Evolutionary conservation across 2,329 filamentous ascomycete genomes (phyloP), one percentile per base, ranked within the genome.

Genomic region (Penicillium sp.): DNA sequence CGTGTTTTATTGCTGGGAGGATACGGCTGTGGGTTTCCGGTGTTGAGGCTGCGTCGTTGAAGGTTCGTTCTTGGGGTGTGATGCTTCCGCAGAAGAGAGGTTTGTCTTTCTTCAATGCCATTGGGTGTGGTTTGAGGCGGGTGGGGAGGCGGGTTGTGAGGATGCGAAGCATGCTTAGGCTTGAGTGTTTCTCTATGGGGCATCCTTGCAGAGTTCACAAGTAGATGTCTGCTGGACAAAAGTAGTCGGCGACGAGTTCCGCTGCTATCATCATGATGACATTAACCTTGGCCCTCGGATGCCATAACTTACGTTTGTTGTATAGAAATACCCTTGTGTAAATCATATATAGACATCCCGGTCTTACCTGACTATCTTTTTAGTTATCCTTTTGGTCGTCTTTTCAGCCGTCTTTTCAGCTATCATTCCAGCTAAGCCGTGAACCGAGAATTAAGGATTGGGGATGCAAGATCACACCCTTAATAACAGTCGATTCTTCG

Each of bases 1-100:
- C 77, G 29, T 69, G 62, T 50, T 69, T 72, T 55, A 80, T 73
- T 9, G 67, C 62, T 7, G 76, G 71, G 14, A 72, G 69, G 53
- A 72, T 66, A 8, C 66, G 62, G 14, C 45, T 32, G 22, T 54
- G 50, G 3, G 39, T 22, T 11, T 49, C 34, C 48, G 55, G 57
- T 1, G 49, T 39, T 21, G 49, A 14, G 9, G 56, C 39, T 29
- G 43, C 38, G 39, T 48, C 41, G 9, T 41, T 48, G 52, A 56
- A 62, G 38, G 45, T 54, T 9, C 34, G 34, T 16, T 36, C 34
- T n/a, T 55, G 58, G 3, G 58, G 55, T 13, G 40, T 32, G 1
- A 55, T 34, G 21, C 53, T 57, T 18, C 54, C 45, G 11, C 48
- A 29, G 14, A 47, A 32, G 27, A 45, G 21, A 8, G 48, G 48